These are phyloP conservation scores for Phytophthora pini DNA, from an alignment of 352 stramenopile genomes.

Conservation along the genomic window DNA sequence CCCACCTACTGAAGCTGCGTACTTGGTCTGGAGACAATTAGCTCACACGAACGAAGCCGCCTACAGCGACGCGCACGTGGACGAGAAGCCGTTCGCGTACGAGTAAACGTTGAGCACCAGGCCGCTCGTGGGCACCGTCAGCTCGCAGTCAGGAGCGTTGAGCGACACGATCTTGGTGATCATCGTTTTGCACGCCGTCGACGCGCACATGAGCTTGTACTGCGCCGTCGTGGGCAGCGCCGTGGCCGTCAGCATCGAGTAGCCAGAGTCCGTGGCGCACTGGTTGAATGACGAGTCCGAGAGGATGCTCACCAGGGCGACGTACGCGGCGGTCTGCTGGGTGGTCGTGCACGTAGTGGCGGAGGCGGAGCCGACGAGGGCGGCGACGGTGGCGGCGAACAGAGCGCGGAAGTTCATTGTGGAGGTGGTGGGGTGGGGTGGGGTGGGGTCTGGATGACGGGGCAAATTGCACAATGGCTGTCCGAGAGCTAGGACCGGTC, in stretches of 20 bases:
- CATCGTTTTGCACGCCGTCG: constrained; percentile 30
- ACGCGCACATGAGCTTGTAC: constrained; percentile 33
- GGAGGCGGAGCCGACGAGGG: constrained; percentile 16
- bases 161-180: constrained; percentile 33
- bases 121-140: constrained; percentile 37
- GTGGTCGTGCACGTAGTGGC: constrained; percentile 26
- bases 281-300: constrained; percentile 25
- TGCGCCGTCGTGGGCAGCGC: constrained; percentile 26
- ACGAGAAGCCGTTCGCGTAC: constrained; percentile 34
- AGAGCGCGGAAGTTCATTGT: constrained; percentile 35
- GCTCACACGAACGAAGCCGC: background rate
- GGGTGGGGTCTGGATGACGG: constrained; percentile 2
- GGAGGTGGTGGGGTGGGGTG: constrained; percentile 5
- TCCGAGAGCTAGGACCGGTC: background rate
- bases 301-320: constrained; percentile 26
- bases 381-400: constrained; percentile 24
- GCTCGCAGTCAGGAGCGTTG: constrained; percentile 35
- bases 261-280: constrained; percentile 31
- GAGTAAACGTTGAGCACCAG: constrained; percentile 38
- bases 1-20: background rate
- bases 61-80: constrained; percentile 26
- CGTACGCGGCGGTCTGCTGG: constrained; percentile 31
- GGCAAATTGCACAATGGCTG: constrained; percentile 19
- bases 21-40: background rate
- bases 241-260: constrained; percentile 35